Base-by-base conservation (phyloP, 257 asterid genomes). In the Nicotiana undulata region DNA sequence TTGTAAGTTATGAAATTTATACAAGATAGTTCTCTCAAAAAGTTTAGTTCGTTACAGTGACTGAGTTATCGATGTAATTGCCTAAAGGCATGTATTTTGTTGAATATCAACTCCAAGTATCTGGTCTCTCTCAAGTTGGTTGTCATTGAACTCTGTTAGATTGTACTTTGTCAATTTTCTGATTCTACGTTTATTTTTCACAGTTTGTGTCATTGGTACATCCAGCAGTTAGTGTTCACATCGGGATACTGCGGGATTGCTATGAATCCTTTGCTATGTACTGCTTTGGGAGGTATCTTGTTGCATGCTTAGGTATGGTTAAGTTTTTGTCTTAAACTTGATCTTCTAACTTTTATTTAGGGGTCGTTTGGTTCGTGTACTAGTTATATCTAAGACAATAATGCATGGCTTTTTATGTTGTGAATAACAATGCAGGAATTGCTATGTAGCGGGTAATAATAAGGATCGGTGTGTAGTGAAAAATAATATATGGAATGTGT, bases 241-340 rank as follows among this genome's bases (percentile, higher is more conserved):
- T 93, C 5, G 99, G 87, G 88, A 95, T 95, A 86, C 90, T 92
- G 64, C 99, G 99, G 76, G 99, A 95, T 85, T 91, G 99, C 88
- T 96, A 96, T 84, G 99, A 96, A 82, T 90, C 99, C 75, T 94
- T 96, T 87, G 99, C 99, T 83, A 96, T 96, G 99, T 96, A 96
- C 79, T 96, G 98, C 95, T 96, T 96, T 87, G 99, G 99, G 86
- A 94, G 99, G 89, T 96, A 94, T 85, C 94, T 96, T 67, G 79
- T 96, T 77, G 99, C 99, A 49, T 92, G 97, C 85, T 86, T 96
- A 92, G 99, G 99, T 95, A 92, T 75, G 77, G 59, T 44, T 70
- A 70, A 44, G 78, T 49, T 49, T 74, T 24, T 49, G 26, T 49
- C 61, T 74, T 74, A 74, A 24, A 49, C 61, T 49, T 24, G 24